These are phyloP conservation scores for Ceratobasidium sp. DNA, from an alignment of 1,284 basidiomycete genomes.

Conservation along the genomic window DNA sequence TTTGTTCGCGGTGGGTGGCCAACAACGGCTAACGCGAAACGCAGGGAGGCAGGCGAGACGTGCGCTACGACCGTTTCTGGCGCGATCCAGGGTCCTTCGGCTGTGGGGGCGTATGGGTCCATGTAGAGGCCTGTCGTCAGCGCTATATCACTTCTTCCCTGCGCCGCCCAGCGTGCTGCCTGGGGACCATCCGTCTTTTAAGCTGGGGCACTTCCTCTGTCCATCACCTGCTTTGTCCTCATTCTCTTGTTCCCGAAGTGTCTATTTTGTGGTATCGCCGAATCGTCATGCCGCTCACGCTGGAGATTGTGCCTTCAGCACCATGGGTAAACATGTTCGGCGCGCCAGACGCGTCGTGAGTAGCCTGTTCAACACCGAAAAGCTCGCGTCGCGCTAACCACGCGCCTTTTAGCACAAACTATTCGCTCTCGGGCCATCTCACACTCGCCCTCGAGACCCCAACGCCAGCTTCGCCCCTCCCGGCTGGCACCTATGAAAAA, in stretches of 20 bases:
- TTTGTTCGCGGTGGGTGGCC: constrained; percentile 15
- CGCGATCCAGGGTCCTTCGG: background rate
- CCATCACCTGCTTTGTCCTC: constrained; percentile 33
- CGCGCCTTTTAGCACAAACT: constrained; percentile 65
- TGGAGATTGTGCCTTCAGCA: constrained; percentile 68
- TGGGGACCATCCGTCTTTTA: constrained; percentile 13
- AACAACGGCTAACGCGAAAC: constrained; percentile 5
- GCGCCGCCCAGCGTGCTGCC: constrained; percentile 29
- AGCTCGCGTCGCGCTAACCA: background rate
- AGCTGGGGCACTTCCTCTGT: constrained; percentile 12
- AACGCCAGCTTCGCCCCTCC: constrained; percentile 62
- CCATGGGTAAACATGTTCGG: constrained; percentile 72
- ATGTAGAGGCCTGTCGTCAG: constrained; percentile 16
- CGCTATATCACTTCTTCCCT: background rate
- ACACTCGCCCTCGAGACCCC: constrained; percentile 65
- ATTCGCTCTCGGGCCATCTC: constrained; percentile 80
- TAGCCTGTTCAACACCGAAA: constrained; percentile 44
- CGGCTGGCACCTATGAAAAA: constrained; percentile 56
- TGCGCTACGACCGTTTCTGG: constrained; percentile 1
- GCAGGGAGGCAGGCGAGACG: background rate
- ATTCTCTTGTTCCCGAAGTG: constrained; percentile 3
- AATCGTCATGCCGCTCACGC: constrained; percentile 66
- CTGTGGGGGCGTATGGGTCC: constrained; percentile 19
- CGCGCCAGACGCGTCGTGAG: constrained; percentile 71
- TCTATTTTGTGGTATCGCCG: constrained; percentile 10